phyloP scores from a whole-genome alignment of 192 early-diverging fungal genomes.

The Backusella tuberculispora region DNA sequence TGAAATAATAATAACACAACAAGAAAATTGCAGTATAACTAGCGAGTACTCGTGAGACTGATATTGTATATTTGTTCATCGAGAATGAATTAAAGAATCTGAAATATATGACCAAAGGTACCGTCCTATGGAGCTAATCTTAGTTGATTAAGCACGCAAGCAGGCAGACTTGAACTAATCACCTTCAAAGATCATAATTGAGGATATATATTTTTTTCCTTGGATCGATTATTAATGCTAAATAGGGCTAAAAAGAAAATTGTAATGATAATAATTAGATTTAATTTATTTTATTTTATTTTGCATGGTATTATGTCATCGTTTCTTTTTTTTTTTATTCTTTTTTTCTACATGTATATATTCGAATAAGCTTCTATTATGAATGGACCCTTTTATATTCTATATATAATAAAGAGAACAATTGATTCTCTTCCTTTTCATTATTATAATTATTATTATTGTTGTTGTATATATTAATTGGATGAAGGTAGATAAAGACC shows the following conservation, averaged over 20 bases:
- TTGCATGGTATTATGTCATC: not conserved
- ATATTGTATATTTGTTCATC: not conserved
- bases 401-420: too few species aligned
- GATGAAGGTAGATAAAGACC: constrained; percentile 61
- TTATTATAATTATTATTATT: not conserved
- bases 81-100: not conserved
- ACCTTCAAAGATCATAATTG: not conserved
- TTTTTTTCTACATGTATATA: constrained; percentile 8
- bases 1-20: too few species aligned
- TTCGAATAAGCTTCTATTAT: not conserved
- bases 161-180: not conserved
- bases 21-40: too few species aligned
- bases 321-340: not conserved
- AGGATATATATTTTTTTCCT: not conserved
- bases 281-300: constrained; percentile 11
- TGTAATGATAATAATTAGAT: not conserved
- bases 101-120: too few species aligned
- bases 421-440: too few species aligned
- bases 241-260: not conserved
- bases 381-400: too few species aligned
- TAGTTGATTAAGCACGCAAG: not conserved
- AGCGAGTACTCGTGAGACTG: too few species aligned
- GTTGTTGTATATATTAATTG: not conserved
- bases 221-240: not conserved
- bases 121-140: too few species aligned